Evolutionary conservation across 2,329 filamentous ascomycete genomes (phyloP), one percentile per base, ranked within the genome.

Genomic region (Pestalotiopsis sp.): DNA sequence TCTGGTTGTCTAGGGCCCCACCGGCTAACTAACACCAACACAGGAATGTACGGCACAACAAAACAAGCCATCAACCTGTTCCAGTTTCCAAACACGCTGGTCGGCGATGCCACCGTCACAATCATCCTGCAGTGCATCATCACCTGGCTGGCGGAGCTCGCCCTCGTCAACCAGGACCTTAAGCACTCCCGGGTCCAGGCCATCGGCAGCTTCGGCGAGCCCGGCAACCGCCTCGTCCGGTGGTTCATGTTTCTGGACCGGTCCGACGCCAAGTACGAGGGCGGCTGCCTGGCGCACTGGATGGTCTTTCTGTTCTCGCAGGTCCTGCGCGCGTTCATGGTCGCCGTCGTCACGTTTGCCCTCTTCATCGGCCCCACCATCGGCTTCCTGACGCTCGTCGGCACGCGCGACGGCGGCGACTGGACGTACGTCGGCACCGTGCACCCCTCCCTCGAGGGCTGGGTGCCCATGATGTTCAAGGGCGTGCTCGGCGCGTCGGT

Each of bases 381-480:
- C 22, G 83, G 82, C 52, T 75, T 84, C 26, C 71, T 87, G 69
- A 79, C 77, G 2, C 67, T 78, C 0, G 67, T 81, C 0, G 84
- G 84, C 4, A 72, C 69, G 20, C 75, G 69, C 52, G 67, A 73
- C 7, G 78, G 76, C 9, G 76, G 78, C 52, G 85, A 87, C 70
- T 86, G 80, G 75, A 78, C 77, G 10, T 87, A 80, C 64, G 59
- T 74, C 22, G 72, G 75, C 17, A 73, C 73, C 44, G 22, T 56
- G 0, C 13, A 52, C 7, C 65, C 56, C 9, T 59, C 26, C n/a
- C 52, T 66, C 20, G n/a, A 44, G 4, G 22, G 20, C 55, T 87
- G 84, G 84, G 75, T 77, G 66, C 85, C 84, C 9, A 77, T 84
- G 70, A 71, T 83, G 38, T 87, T 86, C 77, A 87, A 87, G 77